Percentiles rank a stretch among this genome's conserved stretches.
Evolutionary conservation across 371 early-diverging fungal genomes (phyloP).

Genomic region (Gilbertella persicaria): DNA sequence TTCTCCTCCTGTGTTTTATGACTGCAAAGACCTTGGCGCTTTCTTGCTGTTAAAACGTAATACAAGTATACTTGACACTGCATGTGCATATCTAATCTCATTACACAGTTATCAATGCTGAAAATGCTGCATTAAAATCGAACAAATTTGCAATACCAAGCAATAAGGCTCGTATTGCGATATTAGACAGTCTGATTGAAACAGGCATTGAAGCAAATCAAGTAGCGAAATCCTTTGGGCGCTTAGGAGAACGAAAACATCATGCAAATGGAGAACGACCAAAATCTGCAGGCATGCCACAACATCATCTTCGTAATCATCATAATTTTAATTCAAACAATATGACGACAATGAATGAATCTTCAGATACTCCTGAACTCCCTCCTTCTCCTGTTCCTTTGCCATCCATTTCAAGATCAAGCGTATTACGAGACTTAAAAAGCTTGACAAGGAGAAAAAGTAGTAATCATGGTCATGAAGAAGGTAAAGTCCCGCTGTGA

Average conservation of each 20-base stretch:
- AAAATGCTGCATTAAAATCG: slow-evolving; percentile 73
- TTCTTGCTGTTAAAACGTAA: slow-evolving; percentile 63
- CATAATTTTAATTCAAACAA: background rate
- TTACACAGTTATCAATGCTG: slow-evolving; percentile 66
- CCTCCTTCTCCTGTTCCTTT: slow-evolving; percentile 13
- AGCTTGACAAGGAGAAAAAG: slow-evolving; percentile 37
- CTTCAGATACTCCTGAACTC: background rate
- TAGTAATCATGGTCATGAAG: slow-evolving; percentile 5
- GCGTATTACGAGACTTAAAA: slow-evolving; percentile 37
- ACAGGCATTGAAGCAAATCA: slow-evolving; percentile 29
- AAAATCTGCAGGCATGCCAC: slow-evolving; percentile 14
- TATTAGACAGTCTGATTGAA: slow-evolving; percentile 43
- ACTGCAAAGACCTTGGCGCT: slow-evolving; percentile 47
- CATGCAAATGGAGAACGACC: slow-evolving; percentile 8
- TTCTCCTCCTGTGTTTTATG: slow-evolving; percentile 59
- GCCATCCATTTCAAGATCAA: slow-evolving; percentile 41
- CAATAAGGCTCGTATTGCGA: slow-evolving; percentile 47
- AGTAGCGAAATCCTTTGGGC: slow-evolving; percentile 7
- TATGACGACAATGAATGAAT: background rate
- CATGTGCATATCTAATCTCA: background rate
- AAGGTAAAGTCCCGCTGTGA: no score
- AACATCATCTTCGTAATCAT: background rate
- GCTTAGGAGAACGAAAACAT: background rate
- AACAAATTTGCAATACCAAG: slow-evolving; percentile 61
- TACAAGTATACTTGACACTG: background rate